Evolutionary conservation across 129 eudicot species (phyloP).

Genomic region (sunflower (Helianthus annuus)): HanXRQr2.0-SUNRISE NC_035448.2:170869593-170870092

Average conservation of each 20-base stretch:
- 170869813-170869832: conserved; percentile 16
- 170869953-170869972: conserved; percentile 36
- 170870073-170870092: conserved; percentile 29
- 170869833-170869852: conserved; percentile 34
- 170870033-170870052: conserved; percentile 36
- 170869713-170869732: conserved; percentile 22
- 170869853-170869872: conserved; percentile 10
- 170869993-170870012: conserved; percentile 42
- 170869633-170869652: conserved; percentile 26
- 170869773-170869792: conserved; percentile 15
- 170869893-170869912: conserved; percentile 5
- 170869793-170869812: conserved; percentile 19
- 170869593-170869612: background rate
- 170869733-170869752: conserved; percentile 28
- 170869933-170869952: conserved; percentile 47
- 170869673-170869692: conserved; percentile 24
- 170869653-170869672: conserved; percentile 14
- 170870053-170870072: conserved; percentile 28
- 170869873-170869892: conserved; percentile 26
- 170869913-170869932: conserved; percentile 24
- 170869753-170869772: background rate
- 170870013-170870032: conserved; percentile 34
- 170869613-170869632: conserved; percentile 3
- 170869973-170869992: conserved; percentile 44
- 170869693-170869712: conserved; percentile 24